Evolutionary conservation across 495 filamentous ascomycete species (phyloP), one percentile per base, ranked within the genome.

Genomic region (Hypoxylon subgilvum): DNA sequence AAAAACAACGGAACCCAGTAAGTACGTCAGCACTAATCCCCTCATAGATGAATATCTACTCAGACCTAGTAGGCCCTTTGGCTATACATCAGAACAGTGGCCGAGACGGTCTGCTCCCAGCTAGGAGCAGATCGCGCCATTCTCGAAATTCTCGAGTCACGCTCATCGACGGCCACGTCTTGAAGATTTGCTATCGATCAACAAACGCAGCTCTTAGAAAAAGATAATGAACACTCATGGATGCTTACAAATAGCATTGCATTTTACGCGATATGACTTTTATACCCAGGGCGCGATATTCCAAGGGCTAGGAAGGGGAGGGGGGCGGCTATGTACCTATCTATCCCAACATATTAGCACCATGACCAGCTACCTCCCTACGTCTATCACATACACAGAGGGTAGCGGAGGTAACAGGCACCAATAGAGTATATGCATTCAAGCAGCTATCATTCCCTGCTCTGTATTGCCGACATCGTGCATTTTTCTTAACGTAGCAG

Each of bases 41-140:
- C 25, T 1, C 14, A 12, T 22, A 9, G 16, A 16, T 13, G 12
- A 16, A 39, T 30, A 2, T 27, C 23, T 4, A 47, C 51, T 52
- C 13, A 61, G 12, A 21, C 10, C 12, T 34, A 18, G 1, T 39
- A 70, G 67, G 28, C 67, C 67, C 1, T 70, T 70, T 48, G 67
- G 67, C 12, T 70, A 68, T 45, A 63, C 56, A 14, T 67, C 61
- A 8, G 67, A 70, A 25, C 57, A 54, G 32, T 70, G 64, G 67
- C 67, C 67, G n/a, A 53, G 67, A 52, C 41, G 67, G 9, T 63
- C 65, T 6, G 67, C 67, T 27, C 67, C 67, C 3, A 60, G 57
- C 17, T 69, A 66, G 49, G n/a, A n/a, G n/a, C 22, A 22, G 25
- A 23, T 36, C 25, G 13, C 22, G 13, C 10, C 36, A 12, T 8